A percentile compares a stretch with the other conserved stretches of the same genome.
Conservation (phyloP, 257 asterid species). For the Asclepias syriaca region DNA sequence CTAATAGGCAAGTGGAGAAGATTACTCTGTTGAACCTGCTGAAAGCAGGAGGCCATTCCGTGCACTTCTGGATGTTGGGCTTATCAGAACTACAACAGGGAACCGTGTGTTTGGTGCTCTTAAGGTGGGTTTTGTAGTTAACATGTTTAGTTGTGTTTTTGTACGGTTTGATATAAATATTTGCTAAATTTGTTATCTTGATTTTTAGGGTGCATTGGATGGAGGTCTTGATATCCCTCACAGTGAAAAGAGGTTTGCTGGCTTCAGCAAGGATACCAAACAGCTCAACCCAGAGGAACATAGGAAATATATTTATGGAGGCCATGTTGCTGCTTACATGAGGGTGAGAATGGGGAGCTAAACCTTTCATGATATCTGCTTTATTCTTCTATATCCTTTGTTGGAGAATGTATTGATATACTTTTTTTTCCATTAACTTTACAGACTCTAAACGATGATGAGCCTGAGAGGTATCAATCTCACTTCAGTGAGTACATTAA, state of each 20-base stretch:
- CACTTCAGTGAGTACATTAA: constrained; percentile 61
- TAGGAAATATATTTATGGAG: constrained; percentile 67
- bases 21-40: constrained; percentile 80
- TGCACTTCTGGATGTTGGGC: constrained; percentile 93
- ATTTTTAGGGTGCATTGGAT: constrained; percentile 62
- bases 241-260: constrained; percentile 81
- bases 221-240: constrained; percentile 84
- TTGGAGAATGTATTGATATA: neutral
- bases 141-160: neutral
- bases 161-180: neutral
- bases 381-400: neutral
- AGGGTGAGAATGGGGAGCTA: constrained; percentile 22
- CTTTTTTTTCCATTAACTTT: neutral
- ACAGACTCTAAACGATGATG: constrained; percentile 60
- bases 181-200: neutral
- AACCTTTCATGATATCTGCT: neutral
- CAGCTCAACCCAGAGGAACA: constrained; percentile 65
- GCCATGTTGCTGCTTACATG: constrained; percentile 68
- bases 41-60: constrained; percentile 94
- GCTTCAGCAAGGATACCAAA: constrained; percentile 56
- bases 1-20: constrained; percentile 86
- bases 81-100: constrained; percentile 77
- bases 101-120: constrained; percentile 92
- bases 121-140: constrained; percentile 35
- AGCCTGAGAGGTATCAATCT: constrained; percentile 66